Base-by-base conservation (phyloP, 805 yeast genomes). In the Diddensiella santjacobensis region DNA sequence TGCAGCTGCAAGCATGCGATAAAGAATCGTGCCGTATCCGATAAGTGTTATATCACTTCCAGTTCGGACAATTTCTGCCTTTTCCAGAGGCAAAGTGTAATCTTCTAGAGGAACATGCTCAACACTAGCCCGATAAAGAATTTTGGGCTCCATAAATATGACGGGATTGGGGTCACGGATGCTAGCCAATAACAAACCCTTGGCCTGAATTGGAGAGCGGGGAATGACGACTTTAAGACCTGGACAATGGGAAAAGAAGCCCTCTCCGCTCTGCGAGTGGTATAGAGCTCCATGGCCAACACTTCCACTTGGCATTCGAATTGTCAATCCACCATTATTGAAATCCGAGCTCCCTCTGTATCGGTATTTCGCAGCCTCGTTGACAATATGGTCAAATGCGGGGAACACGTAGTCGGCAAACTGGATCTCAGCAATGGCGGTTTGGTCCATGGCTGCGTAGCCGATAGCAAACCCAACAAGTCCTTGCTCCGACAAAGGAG, bases 261-360 rank as follows among this genome's bases (percentile, higher is more conserved):
- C 90, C 48, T 96, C 82, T 65, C 81, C 89, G 72, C 86, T 87
- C 71, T 89, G 97, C 20, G 96, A 89, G 71, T 89, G 97, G 70
- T 89, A 96, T 52, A 96, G 95, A 55, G 82, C 97, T 60, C 91
- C 96, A 78, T 96, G 96, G 46, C 96, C 96, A 56, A 96, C 95
- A 33, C 95, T 93, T 70, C 96, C 96, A 67, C 89, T 87, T 51
- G 97, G 96, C 72, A 96, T 96, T 74, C 96, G 80, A 72, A 89
- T 87, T 39, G 95, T 88, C 64, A 89, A 84, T 68, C 87, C 90
- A 74, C 96, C 90, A 53, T 88, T 90, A 71, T 88, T 91, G 49
- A 52, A 63, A 73, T 95, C 93, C 67, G 95, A 95, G 51, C 95
- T 84, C 11, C 31, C 31, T 88, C 91, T 85, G 72, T 88, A 89